Evolutionary conservation across 768 basidiomycete species (phyloP), one percentile per base, ranked within the genome.

Genomic region (Artomyces pyxidatus): DNA sequence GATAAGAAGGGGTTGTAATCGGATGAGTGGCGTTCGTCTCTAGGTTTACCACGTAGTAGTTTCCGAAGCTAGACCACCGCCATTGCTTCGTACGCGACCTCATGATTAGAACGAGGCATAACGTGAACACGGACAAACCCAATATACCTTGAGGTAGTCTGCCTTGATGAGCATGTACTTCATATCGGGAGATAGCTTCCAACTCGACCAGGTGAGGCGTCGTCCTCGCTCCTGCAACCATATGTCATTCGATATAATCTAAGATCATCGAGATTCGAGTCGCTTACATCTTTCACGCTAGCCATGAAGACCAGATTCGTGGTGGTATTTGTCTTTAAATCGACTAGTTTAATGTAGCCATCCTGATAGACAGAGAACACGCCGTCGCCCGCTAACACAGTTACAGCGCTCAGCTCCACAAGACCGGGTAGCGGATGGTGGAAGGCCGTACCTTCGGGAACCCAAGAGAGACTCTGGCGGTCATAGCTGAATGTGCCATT

Each of bases 121-220:
- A 27, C 14, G 7, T 14, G 26, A 21, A 11, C 27, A 29, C 45
- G 2, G 43, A 21, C 25, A 17, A 37, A 37, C 39, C 42, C 30
- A 54, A 63, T 45, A n/a, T 51, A 83, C 91, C 75, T 96, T 94
- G 48, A 67, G 65, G 57, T 79, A 67, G 61, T 89, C 73, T 0
- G 89, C 71, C 61, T 88, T 84, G 45, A 99, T 68, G 17, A 98
- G 77, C 43, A 98, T 74, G 66, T 88, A 87, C 60, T 86, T 78
- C 85, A 91, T 86, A 66, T 98, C 92, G 3, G 90, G 77, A 1
- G 95, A 97, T 12, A 95, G 74, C 58, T 81, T 77, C 92, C 92
- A 97, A 14, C 68, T 63, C 4, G 65, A 57, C 71, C 79, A 82
- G 21, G 23, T 21, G 11, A 90, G 66, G 2, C 63, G 53, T n/a